These are phyloP conservation scores for Gracilaria gracilis DNA, from an alignment of 23 red algal species.

Conservation along the genomic window DNA sequence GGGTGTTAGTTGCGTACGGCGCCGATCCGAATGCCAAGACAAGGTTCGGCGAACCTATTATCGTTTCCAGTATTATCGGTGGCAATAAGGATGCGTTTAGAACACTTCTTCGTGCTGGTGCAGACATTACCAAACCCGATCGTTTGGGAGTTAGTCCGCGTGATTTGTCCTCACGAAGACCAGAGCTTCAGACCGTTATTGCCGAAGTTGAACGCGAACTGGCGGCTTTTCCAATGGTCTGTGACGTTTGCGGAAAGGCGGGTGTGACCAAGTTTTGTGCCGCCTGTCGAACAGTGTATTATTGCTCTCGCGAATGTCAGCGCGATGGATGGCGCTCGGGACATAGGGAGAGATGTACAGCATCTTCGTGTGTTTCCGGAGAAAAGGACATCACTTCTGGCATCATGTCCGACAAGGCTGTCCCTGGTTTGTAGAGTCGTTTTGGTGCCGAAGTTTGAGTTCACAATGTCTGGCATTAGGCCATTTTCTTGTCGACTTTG, in stretches of 20 bases:
- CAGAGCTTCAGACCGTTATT: conserved; percentile 9
- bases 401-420: background rate
- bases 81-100: conserved; percentile 10
- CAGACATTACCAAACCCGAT: background rate
- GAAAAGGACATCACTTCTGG: background rate
- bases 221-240: background rate
- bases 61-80: conserved; percentile 8
- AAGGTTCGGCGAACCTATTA: conserved; percentile 11
- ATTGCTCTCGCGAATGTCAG: conserved; percentile 49
- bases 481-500: no score
- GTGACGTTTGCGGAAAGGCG: background rate
- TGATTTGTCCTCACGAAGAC: background rate
- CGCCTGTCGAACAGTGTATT: conserved; percentile 28
- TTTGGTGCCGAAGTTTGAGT: background rate
- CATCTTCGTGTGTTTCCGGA: background rate
- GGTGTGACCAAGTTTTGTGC: conserved; percentile 36
- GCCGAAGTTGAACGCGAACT: background rate
- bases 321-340: conserved; percentile 22
- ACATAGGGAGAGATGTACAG: conserved; percentile 13
- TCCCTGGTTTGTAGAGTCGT: background rate
- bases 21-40: conserved; percentile 23
- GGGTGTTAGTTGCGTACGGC: conserved; percentile 7
- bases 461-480: no score
- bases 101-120: conserved; percentile 26
- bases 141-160: background rate